These are phyloP conservation scores for Cyclaneusma minus DNA, from an alignment of 2,329 filamentous ascomycete genomes.

Conservation along the genomic window DNA sequence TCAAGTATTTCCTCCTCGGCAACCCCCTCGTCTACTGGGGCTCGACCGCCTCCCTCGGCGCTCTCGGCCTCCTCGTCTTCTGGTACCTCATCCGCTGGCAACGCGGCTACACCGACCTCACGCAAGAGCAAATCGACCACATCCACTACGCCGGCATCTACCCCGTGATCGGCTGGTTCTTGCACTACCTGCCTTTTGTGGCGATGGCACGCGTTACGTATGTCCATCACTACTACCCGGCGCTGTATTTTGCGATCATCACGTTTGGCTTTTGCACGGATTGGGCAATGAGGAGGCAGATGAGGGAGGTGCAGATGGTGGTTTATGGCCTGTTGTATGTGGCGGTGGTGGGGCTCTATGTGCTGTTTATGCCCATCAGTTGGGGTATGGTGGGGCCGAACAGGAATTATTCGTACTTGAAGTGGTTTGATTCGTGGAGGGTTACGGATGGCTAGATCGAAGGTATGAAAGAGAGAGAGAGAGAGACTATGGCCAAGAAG, in stretches of 20 bases:
- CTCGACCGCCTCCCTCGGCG: slow-evolving; percentile 62
- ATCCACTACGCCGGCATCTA: slow-evolving; percentile 92
- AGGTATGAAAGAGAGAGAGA: too few species aligned
- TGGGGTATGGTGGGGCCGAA: slow-evolving; percentile 88
- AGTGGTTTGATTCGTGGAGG: slow-evolving; percentile 80
- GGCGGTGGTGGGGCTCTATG: slow-evolving; percentile 64
- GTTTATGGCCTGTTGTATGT: slow-evolving; percentile 65
- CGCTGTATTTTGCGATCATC: slow-evolving; percentile 92
- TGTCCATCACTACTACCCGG: slow-evolving; percentile 98
- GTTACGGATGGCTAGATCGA: slow-evolving; percentile 18
- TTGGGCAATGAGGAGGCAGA: slow-evolving; percentile 59
- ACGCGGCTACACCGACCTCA: slow-evolving; percentile 78
- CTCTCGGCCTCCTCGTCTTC: slow-evolving; percentile 54
- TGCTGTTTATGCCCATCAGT: slow-evolving; percentile 83
- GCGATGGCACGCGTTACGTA: slow-evolving; percentile 98
- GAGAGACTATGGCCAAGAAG: too few species aligned
- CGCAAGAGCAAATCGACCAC: slow-evolving; percentile 67
- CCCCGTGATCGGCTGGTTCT: slow-evolving; percentile 82
- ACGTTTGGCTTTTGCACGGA: slow-evolving; percentile 77
- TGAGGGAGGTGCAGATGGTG: slow-evolving; percentile 44
- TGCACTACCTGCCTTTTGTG: slow-evolving; percentile 92
- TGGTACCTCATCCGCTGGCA: slow-evolving; percentile 96
- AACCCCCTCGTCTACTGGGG: slow-evolving; percentile 96
- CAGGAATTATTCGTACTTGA: slow-evolving; percentile 76
- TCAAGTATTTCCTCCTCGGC: slow-evolving; percentile 97